Percentiles rank a stretch among this genome's conserved stretches.
Evolutionary conservation across 306 rosid species (phyloP).

Genomic region (Trifolium fragiferum): DNA sequence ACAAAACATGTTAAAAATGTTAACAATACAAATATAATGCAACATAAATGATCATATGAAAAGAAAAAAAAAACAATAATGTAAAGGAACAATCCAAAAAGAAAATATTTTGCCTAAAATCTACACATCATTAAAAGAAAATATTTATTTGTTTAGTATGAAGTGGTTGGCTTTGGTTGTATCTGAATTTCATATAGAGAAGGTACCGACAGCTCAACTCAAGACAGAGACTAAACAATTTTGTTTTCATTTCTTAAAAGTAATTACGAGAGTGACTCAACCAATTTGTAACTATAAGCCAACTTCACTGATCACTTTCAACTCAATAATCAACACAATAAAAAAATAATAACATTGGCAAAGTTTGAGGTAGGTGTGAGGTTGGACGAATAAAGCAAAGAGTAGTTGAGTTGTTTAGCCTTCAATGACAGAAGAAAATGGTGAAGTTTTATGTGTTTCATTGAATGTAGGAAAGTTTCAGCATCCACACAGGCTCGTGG

Average conservation of each 20-base stretch:
- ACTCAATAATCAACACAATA: conserved; percentile 10
- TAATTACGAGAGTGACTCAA: background rate
- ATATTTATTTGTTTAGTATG: background rate
- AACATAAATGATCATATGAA: too few relatives aligned
- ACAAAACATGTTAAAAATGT: too few relatives aligned
- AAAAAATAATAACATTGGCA: conserved; percentile 4
- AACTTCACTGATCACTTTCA: conserved; percentile 20
- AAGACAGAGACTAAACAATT: background rate
- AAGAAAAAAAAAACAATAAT: too few relatives aligned
- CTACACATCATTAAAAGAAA: background rate
- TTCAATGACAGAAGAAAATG: conserved; percentile 28
- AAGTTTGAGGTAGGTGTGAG: conserved; percentile 21
- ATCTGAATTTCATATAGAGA: conserved; percentile 11
- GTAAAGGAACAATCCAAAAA: too few relatives aligned
- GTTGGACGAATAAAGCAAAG: conserved; percentile 23
- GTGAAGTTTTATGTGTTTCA: conserved; percentile 4
- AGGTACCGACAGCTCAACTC: conserved; percentile 22
- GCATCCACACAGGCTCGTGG: background rate
- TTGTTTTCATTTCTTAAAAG: background rate
- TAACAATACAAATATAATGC: too few relatives aligned
- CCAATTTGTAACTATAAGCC: conserved; percentile 23
- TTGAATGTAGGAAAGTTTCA: conserved; percentile 1
- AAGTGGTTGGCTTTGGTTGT: conserved; percentile 32
- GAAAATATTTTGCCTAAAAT: too few relatives aligned
- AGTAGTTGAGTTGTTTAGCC: conserved; percentile 35